Conservation (phyloP, 495 filamentous ascomycete genomes). For the Endocarpon pusillum region DNA sequence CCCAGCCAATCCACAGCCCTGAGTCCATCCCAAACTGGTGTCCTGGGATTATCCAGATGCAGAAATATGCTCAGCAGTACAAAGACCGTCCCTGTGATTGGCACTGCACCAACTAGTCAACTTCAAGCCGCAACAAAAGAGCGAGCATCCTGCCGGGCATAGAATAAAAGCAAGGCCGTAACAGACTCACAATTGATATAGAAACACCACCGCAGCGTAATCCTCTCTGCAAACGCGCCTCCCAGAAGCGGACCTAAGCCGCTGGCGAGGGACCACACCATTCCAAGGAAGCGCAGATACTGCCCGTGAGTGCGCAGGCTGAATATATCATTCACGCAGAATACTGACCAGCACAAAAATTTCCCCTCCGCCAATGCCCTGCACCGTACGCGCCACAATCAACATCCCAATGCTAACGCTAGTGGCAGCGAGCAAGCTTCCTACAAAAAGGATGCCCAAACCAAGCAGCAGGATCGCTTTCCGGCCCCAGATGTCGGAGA, state of each 20-base stretch:
- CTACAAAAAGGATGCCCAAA: constrained; percentile 47
- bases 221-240: constrained; percentile 38
- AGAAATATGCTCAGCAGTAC: constrained; percentile 45
- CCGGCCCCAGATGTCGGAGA: constrained; percentile 59
- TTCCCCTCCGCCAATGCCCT: constrained; percentile 50
- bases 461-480: constrained; percentile 49
- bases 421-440: constrained; percentile 41
- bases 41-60: constrained; percentile 53
- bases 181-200: constrained; percentile 12
- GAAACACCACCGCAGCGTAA: constrained; percentile 15
- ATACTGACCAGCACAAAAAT: constrained; percentile 38
- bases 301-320: constrained; percentile 32
- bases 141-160: constrained; percentile 8
- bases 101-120: constrained; percentile 22
- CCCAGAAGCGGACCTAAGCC: constrained; percentile 48
- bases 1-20: constrained; percentile 59
- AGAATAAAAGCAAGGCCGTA: constrained; percentile 14
- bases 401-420: constrained; percentile 42
- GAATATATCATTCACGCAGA: constrained; percentile 51
- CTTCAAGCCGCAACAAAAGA: not conserved
- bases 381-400: constrained; percentile 44
- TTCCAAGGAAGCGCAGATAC: constrained; percentile 31
- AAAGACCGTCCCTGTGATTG: constrained; percentile 44
- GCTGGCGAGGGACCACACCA: constrained; percentile 45
- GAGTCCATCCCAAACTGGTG: constrained; percentile 45